These are phyloP conservation scores for Ogataea neopini DNA, from an alignment of 805 yeast genomes.

Conservation along the genomic window DNA sequence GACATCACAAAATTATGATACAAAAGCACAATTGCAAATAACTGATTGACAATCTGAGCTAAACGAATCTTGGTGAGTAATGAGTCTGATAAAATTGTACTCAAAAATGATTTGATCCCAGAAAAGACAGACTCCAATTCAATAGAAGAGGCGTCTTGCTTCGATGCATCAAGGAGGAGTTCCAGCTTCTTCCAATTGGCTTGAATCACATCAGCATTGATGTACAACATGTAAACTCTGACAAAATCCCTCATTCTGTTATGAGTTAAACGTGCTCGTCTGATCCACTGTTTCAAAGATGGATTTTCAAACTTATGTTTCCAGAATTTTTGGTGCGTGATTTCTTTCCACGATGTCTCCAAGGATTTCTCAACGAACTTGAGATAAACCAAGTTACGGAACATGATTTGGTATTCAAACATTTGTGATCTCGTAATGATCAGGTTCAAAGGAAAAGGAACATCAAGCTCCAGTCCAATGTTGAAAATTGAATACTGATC, in stretches of 20 bases:
- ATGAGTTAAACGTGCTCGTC: slow-evolving; percentile 56
- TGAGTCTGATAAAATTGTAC: slow-evolving; percentile 63
- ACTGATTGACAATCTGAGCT: slow-evolving; percentile 45
- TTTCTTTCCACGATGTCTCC: slow-evolving; percentile 71
- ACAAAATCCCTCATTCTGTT: slow-evolving; percentile 57
- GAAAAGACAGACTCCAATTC: slow-evolving; percentile 44
- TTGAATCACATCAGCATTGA: slow-evolving; percentile 61
- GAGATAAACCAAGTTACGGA: slow-evolving; percentile 67
- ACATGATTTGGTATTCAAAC: slow-evolving; percentile 76
- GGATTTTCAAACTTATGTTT: slow-evolving; percentile 44
- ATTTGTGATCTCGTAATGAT: slow-evolving; percentile 69
- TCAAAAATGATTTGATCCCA: slow-evolving; percentile 57
- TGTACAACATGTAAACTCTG: slow-evolving; percentile 53
- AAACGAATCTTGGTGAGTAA: slow-evolving; percentile 61
- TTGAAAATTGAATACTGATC: slow-evolving; percentile 49
- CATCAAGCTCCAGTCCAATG: slow-evolving; percentile 53
- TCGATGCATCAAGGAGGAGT: slow-evolving; percentile 27
- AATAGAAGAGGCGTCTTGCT: slow-evolving; percentile 11
- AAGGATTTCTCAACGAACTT: slow-evolving; percentile 60
- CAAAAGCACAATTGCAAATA: slow-evolving; percentile 49
- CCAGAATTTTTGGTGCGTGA: slow-evolving; percentile 69
- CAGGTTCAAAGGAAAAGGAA: slow-evolving; percentile 88
- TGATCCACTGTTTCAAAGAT: slow-evolving; percentile 53
- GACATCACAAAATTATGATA: slow-evolving; percentile 51
- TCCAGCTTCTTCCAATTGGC: slow-evolving; percentile 48